phyloP scores from a whole-genome alignment of 1,284 basidiomycete species.

The Ceratobasidium papillatum region DNA sequence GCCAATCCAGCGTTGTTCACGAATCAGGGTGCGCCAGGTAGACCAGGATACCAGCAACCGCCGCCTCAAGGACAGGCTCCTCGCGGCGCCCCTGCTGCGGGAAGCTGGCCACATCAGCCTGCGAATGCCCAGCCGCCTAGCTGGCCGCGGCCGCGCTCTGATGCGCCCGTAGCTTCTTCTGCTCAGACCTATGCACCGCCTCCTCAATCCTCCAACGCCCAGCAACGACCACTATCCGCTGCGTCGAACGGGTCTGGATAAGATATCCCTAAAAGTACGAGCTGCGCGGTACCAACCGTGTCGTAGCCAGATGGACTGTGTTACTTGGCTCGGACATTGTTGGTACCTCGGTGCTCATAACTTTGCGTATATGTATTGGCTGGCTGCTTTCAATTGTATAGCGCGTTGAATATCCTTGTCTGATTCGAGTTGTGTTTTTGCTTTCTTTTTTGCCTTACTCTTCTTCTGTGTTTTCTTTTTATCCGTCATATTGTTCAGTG shows the following conservation, averaged over 20 bases:
- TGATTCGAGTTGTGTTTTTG: neutral
- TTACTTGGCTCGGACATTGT: slow-evolving; percentile 1
- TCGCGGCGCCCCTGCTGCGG: neutral
- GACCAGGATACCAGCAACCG: neutral
- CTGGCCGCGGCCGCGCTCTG: slow-evolving; percentile 22
- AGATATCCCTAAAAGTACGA: neutral
- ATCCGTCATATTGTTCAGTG: slow-evolving; percentile 9
- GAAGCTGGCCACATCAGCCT: slow-evolving; percentile 25
- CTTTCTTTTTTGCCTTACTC: neutral
- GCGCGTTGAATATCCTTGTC: slow-evolving; percentile 14
- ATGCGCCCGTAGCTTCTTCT: neutral
- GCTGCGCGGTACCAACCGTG: slow-evolving; percentile 3
- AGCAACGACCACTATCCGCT: slow-evolving; percentile 18
- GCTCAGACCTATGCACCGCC: neutral
- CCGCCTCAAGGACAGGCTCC: neutral
- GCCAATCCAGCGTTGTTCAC: slow-evolving; percentile 11
- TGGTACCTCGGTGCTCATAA: neutral
- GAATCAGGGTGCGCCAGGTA: slow-evolving; percentile 1
- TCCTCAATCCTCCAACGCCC: neutral
- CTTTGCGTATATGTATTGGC: slow-evolving; percentile 30
- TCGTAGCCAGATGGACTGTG: neutral
- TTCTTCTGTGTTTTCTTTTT: slow-evolving; percentile 1
- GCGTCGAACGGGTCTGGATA: slow-evolving; percentile 20
- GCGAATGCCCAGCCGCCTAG: neutral
- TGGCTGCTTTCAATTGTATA: slow-evolving; percentile 22